A percentile compares a stretch with the other conserved stretches of the same genome.
These are phyloP conservation scores for Trichoderma breve DNA, from an alignment of 2,329 filamentous ascomycete genomes.

Conservation along the genomic window DNA sequence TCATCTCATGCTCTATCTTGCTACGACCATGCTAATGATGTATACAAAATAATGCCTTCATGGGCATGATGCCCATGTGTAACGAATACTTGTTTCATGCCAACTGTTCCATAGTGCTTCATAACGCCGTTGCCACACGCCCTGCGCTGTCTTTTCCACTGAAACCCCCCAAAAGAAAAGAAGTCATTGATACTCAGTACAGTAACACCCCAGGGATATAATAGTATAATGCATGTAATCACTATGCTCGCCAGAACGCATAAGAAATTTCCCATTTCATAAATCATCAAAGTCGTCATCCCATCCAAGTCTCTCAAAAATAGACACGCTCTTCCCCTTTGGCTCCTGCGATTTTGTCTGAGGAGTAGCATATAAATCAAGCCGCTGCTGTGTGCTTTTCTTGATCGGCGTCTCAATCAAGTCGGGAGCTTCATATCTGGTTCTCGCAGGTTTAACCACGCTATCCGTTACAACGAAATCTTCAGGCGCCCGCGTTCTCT, in stretches of 20 bases:
- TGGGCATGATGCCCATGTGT: not conserved
- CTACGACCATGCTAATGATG: not conserved
- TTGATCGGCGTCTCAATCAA: conserved; percentile 42
- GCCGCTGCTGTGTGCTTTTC: conserved; percentile 29
- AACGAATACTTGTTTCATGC: not conserved
- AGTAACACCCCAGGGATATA: conserved; percentile 17
- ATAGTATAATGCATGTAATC: conserved; percentile 13
- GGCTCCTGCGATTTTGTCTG: conserved; percentile 20
- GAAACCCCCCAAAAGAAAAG: not conserved
- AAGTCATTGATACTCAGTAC: conserved; percentile 5
- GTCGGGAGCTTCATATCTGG: conserved; percentile 19
- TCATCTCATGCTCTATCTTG: not conserved
- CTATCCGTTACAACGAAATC: conserved; percentile 22
- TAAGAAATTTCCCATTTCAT: conserved; percentile 26
- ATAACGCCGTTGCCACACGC: not conserved
- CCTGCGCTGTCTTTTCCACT: not conserved
- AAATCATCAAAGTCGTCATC: conserved; percentile 54
- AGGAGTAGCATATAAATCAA: conserved; percentile 22
- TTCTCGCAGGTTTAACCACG: conserved; percentile 22
- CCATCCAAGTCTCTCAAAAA: conserved; percentile 58
- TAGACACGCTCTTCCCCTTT: conserved; percentile 38
- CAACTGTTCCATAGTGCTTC: not conserved
- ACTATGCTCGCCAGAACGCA: conserved; percentile 16
- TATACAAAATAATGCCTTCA: not conserved
- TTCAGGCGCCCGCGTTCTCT: conserved; percentile 26